These are phyloP conservation scores for Phlebopus sp. DNA, from an alignment of 1,284 basidiomycete species.

Conservation along the genomic window DNA sequence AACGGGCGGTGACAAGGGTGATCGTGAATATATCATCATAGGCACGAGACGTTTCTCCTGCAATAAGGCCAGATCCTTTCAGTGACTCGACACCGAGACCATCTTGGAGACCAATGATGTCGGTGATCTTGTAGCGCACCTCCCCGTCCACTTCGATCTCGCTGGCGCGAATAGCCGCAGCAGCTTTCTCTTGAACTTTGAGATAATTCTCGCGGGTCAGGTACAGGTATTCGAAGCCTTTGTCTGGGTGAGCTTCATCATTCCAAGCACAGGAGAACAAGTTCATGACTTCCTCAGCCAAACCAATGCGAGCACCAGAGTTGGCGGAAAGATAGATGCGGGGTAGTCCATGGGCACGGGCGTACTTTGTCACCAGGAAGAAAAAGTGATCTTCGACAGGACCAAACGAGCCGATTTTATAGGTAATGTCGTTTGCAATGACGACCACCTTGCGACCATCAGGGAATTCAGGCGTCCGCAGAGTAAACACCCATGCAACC, in stretches of 20 bases:
- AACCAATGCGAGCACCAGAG: constrained; percentile 94
- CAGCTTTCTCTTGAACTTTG: constrained; percentile 79
- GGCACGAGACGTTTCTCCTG: constrained; percentile 96
- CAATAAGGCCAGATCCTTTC: constrained; percentile 95
- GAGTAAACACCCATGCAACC: constrained; percentile 96
- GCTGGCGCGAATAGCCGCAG: constrained; percentile 76
- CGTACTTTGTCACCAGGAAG: constrained; percentile 92
- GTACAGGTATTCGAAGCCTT: constrained; percentile 97
- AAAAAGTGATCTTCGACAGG: constrained; percentile 97
- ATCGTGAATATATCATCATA: constrained; percentile 99
- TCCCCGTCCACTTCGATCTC: constrained; percentile 88
- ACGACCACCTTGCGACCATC: constrained; percentile 86
- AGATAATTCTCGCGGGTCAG: constrained; percentile 84
- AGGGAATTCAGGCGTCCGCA: constrained; percentile 93
- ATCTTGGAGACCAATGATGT: constrained; percentile 94
- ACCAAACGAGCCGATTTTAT: constrained; percentile 98
- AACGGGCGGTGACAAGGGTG: constrained; percentile 97
- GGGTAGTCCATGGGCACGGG: constrained; percentile 84
- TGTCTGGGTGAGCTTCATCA: constrained; percentile 79
- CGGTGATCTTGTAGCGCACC: constrained; percentile 89
- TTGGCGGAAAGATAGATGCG: constrained; percentile 98
- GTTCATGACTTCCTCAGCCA: constrained; percentile 90
- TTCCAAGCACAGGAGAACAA: constrained; percentile 94
- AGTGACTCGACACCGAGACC: constrained; percentile 98
- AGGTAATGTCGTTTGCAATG: constrained; percentile 98